phyloP scores from a whole-genome alignment of 1,139 yeast species.

The Yamadazyma blattariae region DNA sequence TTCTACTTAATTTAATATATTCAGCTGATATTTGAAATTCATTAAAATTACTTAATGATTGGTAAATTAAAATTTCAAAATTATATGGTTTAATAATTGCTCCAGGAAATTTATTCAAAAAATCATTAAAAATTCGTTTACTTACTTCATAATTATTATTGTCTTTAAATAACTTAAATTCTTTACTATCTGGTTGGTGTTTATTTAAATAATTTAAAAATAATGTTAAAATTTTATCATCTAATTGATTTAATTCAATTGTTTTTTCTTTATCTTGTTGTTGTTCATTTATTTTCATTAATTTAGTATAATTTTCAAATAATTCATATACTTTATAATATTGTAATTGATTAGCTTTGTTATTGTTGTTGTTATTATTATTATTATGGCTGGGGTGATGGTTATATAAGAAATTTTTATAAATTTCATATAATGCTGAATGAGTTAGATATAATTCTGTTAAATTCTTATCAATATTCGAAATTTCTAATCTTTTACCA shows the following conservation, averaged over 20 bases:
- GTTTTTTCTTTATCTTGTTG: constrained; percentile 7
- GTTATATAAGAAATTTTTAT: constrained; percentile 15
- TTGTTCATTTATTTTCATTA: neutral
- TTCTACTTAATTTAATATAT: constrained; percentile 25
- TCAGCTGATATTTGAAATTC: constrained; percentile 36
- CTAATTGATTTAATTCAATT: constrained; percentile 4
- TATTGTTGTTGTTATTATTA: too few species aligned
- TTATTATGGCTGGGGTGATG: too few species aligned
- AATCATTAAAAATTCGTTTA: constrained; percentile 24
- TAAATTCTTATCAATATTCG: constrained; percentile 24
- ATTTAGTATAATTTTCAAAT: constrained; percentile 4
- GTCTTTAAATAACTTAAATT: constrained; percentile 18
- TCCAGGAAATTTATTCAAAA: constrained; percentile 15
- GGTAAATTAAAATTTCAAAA: constrained; percentile 30
- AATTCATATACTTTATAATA: constrained; percentile 4
- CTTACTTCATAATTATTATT: constrained; percentile 26
- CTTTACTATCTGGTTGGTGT: constrained; percentile 14
- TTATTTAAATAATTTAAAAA: constrained; percentile 30
- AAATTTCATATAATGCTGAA: constrained; percentile 23
- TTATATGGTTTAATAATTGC: constrained; percentile 19
- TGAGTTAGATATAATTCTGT: constrained; percentile 24
- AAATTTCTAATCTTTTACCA: constrained; percentile 22
- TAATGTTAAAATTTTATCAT: constrained; percentile 28
- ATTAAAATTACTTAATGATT: constrained; percentile 23
- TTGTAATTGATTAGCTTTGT: neutral